Base-by-base conservation (phyloP, 2,329 filamentous ascomycete genomes). In the Lojkania enalia region DNA sequence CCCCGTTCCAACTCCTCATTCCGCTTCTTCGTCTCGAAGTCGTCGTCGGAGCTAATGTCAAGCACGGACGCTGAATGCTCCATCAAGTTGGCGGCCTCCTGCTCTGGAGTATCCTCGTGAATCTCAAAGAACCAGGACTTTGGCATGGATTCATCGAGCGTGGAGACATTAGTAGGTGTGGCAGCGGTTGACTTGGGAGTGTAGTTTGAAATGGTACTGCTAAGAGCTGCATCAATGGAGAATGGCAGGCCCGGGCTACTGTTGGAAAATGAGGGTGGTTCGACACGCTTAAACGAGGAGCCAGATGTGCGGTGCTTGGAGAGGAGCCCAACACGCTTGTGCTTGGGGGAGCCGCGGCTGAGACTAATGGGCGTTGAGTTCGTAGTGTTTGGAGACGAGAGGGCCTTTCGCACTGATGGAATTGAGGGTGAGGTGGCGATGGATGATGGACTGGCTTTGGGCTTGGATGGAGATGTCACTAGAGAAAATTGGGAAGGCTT, bases 61-160 rank as follows among this genome's bases (percentile, higher is more conserved):
- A 97, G 80, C 0, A 86, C 84, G 52, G 86, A 86, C 5, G 92
- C 92, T 44, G 86, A 87, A 74, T 96, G 92, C 71, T 96, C 88
- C 73, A 97, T 88, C 29, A 96, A 76, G 61, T 95, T 96, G 59
- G 90, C 89, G 71, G 94, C 88, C 65, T 95, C 86, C 64, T 96
- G 88, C 66, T 96, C 88, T 5, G 87, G 82, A 0, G 88, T 90
- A 69, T 99, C 92, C 66, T 96, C 89, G 66, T 96, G 86, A 61
- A 99, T 97, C 47, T 92, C 87, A 65, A 99, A 97, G 75, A 87
- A 87, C 91, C 90, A 96, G 47, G 69, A 66, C 46, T 77, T 79
- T 16, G 77, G 74, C 72, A 76, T 73, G 46, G 79, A 79, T 23
- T 82, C 78, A 63, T 86, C 81, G 25, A 66, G 44, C 5, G 57